These are phyloP conservation scores for Extremus antarcticus DNA, from an alignment of 495 filamentous ascomycete genomes.

Conservation along the genomic window DNA sequence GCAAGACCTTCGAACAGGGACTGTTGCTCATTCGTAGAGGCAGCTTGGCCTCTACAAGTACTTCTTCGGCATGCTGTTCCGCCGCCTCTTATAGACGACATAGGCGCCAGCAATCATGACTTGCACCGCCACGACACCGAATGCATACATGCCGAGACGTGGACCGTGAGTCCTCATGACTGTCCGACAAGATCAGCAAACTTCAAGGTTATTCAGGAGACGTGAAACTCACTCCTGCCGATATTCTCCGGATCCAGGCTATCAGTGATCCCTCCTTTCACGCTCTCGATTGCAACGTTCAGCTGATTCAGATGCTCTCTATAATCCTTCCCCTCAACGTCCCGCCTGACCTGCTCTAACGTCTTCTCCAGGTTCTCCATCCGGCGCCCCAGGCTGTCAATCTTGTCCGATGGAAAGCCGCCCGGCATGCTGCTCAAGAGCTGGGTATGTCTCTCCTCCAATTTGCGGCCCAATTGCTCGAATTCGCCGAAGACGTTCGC, in stretches of 20 bases:
- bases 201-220: background rate
- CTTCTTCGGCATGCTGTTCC: conserved; percentile 74
- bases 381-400: conserved; percentile 45
- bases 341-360: conserved; percentile 45
- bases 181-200: conserved; percentile 24
- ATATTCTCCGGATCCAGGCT: conserved; percentile 44
- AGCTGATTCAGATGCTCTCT: conserved; percentile 57
- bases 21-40: background rate
- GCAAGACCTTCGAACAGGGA: background rate
- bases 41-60: conserved; percentile 50
- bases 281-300: conserved; percentile 59
- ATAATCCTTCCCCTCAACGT: conserved; percentile 64
- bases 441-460: conserved; percentile 52
- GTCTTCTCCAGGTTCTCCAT: conserved; percentile 49
- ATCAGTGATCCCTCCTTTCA: conserved; percentile 56
- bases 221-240: conserved; percentile 31
- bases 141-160: conserved; percentile 61
- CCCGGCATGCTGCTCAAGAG: conserved; percentile 36
- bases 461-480: conserved; percentile 33
- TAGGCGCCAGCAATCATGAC: conserved; percentile 56
- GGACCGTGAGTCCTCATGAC: conserved; percentile 50
- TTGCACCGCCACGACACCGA: conserved; percentile 68
- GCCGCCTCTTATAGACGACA: conserved; percentile 70
- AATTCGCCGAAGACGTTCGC: conserved; percentile 56
- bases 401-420: background rate